Conservation (phyloP, 1,284 basidiomycete species). For the Pulveroboletus sp. region DNA sequence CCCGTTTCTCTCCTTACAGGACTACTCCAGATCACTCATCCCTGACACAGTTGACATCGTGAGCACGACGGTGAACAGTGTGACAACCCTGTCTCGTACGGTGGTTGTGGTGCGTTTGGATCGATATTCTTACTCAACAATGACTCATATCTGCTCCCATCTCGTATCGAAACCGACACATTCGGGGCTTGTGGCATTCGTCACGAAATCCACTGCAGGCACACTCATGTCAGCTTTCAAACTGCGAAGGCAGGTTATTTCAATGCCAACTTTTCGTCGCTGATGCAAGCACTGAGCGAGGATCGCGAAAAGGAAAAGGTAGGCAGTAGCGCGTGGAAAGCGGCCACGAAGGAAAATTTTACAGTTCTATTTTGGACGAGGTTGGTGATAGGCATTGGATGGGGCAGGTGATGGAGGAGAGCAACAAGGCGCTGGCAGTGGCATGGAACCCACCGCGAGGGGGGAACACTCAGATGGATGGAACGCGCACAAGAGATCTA, state of each 20-base stretch:
- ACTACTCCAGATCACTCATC: not conserved
- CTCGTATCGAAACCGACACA: constrained; percentile 50
- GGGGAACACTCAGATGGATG: too few species aligned
- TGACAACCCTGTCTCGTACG: constrained; percentile 57
- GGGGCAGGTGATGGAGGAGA: constrained; percentile 59
- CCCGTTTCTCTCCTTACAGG: not conserved
- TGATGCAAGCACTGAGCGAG: constrained; percentile 69
- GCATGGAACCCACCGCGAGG: too few species aligned
- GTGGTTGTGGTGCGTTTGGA: constrained; percentile 61
- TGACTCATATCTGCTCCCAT: constrained; percentile 57
- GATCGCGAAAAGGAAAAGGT: constrained; percentile 55
- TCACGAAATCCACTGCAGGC: constrained; percentile 61
- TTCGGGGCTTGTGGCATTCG: constrained; percentile 40
- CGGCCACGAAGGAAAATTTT: constrained; percentile 73
- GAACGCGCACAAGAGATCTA: too few species aligned
- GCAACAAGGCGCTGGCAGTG: constrained; percentile 46
- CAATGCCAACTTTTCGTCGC: constrained; percentile 48
- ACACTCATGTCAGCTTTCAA: constrained; percentile 63
- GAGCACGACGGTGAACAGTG: constrained; percentile 51
- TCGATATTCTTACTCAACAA: constrained; percentile 82
- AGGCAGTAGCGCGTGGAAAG: constrained; percentile 43
- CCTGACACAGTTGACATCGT: constrained; percentile 48
- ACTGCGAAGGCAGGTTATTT: constrained; percentile 79
- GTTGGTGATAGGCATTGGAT: constrained; percentile 67
- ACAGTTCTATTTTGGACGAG: constrained; percentile 75